phyloP scores from a whole-genome alignment of 1,139 yeast genomes.

The Suhomyces choctaworum region DNA sequence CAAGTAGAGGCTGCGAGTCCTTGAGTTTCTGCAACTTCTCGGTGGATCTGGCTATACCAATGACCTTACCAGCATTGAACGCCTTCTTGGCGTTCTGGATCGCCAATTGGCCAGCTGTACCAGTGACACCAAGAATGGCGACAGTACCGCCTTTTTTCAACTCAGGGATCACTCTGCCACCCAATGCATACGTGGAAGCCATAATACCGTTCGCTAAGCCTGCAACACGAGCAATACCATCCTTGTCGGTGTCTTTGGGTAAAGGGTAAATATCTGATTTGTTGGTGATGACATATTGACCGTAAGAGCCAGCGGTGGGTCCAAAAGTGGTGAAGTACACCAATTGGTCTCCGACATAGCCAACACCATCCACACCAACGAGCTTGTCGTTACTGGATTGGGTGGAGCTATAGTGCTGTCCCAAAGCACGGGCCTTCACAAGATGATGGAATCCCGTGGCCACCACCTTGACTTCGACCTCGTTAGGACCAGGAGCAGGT shows the following conservation, averaged over 20 bases:
- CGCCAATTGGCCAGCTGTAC: constrained; percentile 21
- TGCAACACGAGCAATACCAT: constrained; percentile 16
- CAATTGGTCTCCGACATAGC: constrained; percentile 14
- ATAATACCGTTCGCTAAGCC: constrained; percentile 17
- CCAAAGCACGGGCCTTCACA: constrained; percentile 20
- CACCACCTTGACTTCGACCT: constrained; percentile 17
- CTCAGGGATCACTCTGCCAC: constrained; percentile 12
- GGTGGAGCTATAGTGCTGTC: constrained; percentile 17
- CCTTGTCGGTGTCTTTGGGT: constrained; percentile 10
- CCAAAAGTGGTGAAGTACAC: constrained; percentile 15
- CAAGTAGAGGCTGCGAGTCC: constrained; percentile 13
- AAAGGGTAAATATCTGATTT: constrained; percentile 12
- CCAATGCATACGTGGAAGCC: constrained; percentile 15
- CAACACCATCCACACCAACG: constrained; percentile 20
- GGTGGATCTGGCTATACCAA: constrained; percentile 16
- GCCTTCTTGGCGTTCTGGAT: constrained; percentile 18
- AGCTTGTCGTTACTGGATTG: constrained; percentile 5
- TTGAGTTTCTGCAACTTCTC: constrained; percentile 12
- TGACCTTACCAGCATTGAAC: constrained; percentile 18
- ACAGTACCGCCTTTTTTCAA: constrained; percentile 14
- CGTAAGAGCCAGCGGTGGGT: constrained; percentile 15
- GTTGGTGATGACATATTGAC: constrained; percentile 13
- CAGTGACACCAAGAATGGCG: constrained; percentile 21
- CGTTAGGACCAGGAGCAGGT: constrained; percentile 13
- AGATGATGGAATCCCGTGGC: constrained; percentile 22